Evolutionary conservation across 768 basidiomycete genomes (phyloP), one percentile per base, ranked within the genome.

Genomic region (Sarcomyxa edulis): DNA sequence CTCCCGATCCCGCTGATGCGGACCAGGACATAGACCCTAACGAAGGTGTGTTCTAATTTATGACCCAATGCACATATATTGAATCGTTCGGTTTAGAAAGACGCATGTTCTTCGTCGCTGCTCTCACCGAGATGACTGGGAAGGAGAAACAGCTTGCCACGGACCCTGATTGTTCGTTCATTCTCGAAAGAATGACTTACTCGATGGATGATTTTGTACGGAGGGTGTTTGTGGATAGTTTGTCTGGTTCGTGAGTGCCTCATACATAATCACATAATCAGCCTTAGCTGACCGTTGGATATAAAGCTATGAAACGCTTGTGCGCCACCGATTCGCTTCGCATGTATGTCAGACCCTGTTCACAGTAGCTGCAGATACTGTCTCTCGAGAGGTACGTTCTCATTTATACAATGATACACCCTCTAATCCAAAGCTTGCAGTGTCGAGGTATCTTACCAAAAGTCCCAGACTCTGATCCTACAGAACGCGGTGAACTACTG

Each of bases 141-240:
- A 92, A 95, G 57, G 96, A 98, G 62, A 82, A 84, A 36, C 81
- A 85, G 44, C 76, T 96, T 8, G 81, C 92, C 0, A 93, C 93
- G 1, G 96, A 99, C 59, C 88, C 90, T 5, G 93, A 98, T 43
- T 94, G 91, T 52, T 92, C 94, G 1, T 70, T 84, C 8, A 76
- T 97, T 32, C 58, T 99, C 38, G 96, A 99, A 59, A 72, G 94
- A 48, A 83, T 98, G 74, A 55, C 80, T 7, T 75, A 93, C 53
- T 93, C 92, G 2, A 92, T 98, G 87, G 92, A 96, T 54, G 93
- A 97, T 59, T 94, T 93, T 61, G 84, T 87, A n/a, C 72, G 90
- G 35, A 73, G 95, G 39, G 92, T 95, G 5, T 86, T 98, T 44
- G 63, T 90, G 41, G 94, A 96, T 60, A 80, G 81, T 43, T 62